Percentiles rank a stretch among this genome's conserved stretches.
Evolutionary conservation across 805 yeast species (phyloP).

Genomic region (Lipomyces yamadae): DNA sequence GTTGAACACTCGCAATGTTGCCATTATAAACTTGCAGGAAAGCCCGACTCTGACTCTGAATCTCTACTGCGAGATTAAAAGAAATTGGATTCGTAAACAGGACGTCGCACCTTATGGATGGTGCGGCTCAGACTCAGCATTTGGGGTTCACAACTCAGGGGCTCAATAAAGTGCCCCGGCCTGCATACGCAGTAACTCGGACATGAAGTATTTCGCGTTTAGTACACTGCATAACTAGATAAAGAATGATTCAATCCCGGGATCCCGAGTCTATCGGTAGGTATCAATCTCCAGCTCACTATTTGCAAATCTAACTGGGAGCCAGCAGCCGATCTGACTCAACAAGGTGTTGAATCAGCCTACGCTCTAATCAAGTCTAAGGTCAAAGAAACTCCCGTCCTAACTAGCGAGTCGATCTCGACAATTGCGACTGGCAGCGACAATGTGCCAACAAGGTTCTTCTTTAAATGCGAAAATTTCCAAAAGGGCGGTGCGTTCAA

Average conservation of each 20-base stretch:
- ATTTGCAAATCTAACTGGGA: not conserved
- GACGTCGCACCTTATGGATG: too few relatives aligned
- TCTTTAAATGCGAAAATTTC: constrained; percentile 35
- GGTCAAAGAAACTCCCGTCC: constrained; percentile 23
- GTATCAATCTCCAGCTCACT: not conserved
- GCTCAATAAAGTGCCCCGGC: too few relatives aligned
- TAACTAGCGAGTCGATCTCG: constrained; percentile 25
- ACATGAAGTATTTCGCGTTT: not conserved
- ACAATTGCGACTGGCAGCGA: constrained; percentile 9
- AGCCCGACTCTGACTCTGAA: not conserved
- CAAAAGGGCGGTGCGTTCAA: constrained; percentile 49
- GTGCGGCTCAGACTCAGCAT: too few relatives aligned
- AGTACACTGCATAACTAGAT: not conserved
- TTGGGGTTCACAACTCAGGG: too few relatives aligned
- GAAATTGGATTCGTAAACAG: too few relatives aligned
- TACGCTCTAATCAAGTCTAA: constrained; percentile 12
- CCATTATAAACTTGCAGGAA: not conserved
- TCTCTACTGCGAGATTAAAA: not conserved
- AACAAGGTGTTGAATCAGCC: constrained; percentile 24
- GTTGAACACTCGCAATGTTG: not conserved
- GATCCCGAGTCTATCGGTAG: not conserved
- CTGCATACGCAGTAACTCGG: too few relatives aligned
- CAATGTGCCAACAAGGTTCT: constrained; percentile 7
- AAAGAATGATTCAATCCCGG: constrained; percentile 6
- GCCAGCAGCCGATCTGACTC: constrained; percentile 8